A percentile compares a stretch with the other conserved stretches of the same genome.
Evolutionary conservation across 805 yeast species (phyloP).

Genomic region (Candida quercuum): DNA sequence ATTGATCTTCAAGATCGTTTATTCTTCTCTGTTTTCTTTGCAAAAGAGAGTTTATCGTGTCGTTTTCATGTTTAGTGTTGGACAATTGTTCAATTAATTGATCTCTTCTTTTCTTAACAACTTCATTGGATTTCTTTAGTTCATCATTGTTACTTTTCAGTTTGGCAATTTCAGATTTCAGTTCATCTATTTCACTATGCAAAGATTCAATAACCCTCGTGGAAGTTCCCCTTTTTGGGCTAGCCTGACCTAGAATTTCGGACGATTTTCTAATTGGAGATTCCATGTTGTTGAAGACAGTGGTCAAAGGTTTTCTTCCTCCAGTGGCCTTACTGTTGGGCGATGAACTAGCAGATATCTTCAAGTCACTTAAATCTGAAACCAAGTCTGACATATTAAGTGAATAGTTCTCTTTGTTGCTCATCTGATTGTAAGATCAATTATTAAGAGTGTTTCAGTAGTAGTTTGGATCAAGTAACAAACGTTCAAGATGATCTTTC

Average conservation of each 20-base stretch:
- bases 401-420: not conserved
- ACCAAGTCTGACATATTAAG: not conserved
- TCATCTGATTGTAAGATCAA: not conserved
- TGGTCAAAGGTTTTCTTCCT: conserved; percentile 9
- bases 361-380: not conserved
- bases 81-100: conserved; percentile 58
- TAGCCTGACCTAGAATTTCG: not conserved
- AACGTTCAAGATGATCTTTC: too few relatives aligned
- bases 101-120: conserved; percentile 43
- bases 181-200: conserved; percentile 45
- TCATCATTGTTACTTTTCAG: conserved; percentile 43
- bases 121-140: conserved; percentile 48
- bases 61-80: conserved; percentile 72
- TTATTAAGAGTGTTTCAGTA: not conserved
- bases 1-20: conserved; percentile 56
- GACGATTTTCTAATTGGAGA: not conserved
- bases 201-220: conserved; percentile 37
- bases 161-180: conserved; percentile 35
- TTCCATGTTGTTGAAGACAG: conserved; percentile 1
- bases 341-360: not conserved
- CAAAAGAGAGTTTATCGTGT: conserved; percentile 62
- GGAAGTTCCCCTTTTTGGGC: conserved; percentile 6
- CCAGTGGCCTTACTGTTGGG: conserved; percentile 5
- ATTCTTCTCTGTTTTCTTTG: conserved; percentile 68
- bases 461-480: too few relatives aligned